Conservation (phyloP, 1,139 yeast species). For the Maudiozyma humilis region DNA sequence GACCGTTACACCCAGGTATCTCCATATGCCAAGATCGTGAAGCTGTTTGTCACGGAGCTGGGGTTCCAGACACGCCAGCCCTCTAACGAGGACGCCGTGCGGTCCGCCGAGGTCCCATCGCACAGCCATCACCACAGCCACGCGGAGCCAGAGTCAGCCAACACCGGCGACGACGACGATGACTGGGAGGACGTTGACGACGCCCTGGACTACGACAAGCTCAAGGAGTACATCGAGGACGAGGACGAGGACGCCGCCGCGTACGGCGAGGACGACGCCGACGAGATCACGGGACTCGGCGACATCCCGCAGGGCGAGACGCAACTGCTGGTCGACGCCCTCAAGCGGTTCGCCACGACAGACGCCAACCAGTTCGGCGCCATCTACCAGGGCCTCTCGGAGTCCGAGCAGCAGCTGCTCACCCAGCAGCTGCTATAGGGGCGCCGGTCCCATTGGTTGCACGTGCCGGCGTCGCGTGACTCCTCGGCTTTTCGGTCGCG, state of each 20-base stretch:
- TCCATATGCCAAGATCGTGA: slow-evolving; percentile 64
- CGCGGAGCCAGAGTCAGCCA: slow-evolving; percentile 19
- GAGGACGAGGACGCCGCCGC: slow-evolving; percentile 19
- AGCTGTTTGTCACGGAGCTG: slow-evolving; percentile 61
- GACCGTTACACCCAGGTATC: slow-evolving; percentile 56
- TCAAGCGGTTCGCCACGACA: slow-evolving; percentile 52
- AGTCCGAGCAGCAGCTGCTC: slow-evolving; percentile 49
- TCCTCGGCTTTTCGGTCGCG: background rate
- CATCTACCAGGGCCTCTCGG: slow-evolving; percentile 45
- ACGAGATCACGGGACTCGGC: slow-evolving; percentile 23
- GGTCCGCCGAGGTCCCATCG: slow-evolving; percentile 5
- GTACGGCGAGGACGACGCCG: slow-evolving; percentile 27
- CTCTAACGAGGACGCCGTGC: slow-evolving; percentile 31
- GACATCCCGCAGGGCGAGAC: slow-evolving; percentile 29
- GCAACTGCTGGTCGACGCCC: slow-evolving; percentile 48
- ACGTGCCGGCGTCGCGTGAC: background rate
- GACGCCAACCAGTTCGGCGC: slow-evolving; percentile 47
- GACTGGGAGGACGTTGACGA: slow-evolving; percentile 84
- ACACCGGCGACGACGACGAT: slow-evolving; percentile 37
- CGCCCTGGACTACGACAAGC: slow-evolving; percentile 50
- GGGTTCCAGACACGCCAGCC: slow-evolving; percentile 48
- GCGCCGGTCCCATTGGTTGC: no score
- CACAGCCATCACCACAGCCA: slow-evolving; percentile 4
- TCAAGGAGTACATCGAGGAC: slow-evolving; percentile 45
- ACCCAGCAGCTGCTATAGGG: slow-evolving; percentile 37